These are phyloP conservation scores for Mortierella antarctica DNA, from an alignment of 192 early-diverging fungal species.

Conservation along the genomic window DNA sequence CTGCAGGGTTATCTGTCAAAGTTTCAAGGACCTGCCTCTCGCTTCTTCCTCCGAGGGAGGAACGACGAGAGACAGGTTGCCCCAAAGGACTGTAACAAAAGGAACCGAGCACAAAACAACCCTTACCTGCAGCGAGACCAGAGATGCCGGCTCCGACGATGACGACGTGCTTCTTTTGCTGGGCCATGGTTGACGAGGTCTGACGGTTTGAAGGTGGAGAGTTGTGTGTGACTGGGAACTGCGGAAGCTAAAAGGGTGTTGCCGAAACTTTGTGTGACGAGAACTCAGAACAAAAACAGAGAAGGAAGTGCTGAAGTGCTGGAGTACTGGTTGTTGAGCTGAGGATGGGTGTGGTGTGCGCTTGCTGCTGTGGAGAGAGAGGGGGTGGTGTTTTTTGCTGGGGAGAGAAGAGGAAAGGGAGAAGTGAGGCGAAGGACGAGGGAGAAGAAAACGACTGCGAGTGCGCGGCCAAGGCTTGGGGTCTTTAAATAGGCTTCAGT, in stretches of 20 bases:
- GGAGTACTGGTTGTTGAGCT: neutral
- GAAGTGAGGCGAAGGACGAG: conserved; percentile 6
- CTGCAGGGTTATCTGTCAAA: too few species aligned
- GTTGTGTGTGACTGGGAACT: neutral
- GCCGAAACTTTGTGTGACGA: neutral
- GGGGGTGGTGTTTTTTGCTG: neutral
- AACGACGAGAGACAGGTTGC: neutral
- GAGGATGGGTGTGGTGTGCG: neutral
- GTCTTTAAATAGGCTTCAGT: conserved; percentile 17
- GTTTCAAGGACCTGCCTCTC: too few species aligned
- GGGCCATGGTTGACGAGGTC: conserved; percentile 10
- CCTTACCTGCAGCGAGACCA: conserved; percentile 52
- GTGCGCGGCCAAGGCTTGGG: neutral
- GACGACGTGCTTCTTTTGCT: conserved; percentile 36
- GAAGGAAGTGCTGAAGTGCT: neutral
- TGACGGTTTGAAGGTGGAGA: neutral
- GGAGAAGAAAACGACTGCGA: neutral
- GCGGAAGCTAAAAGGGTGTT: neutral
- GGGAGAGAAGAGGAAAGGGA: neutral
- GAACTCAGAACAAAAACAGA: neutral
- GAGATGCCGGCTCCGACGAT: conserved; percentile 56
- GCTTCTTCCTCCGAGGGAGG: neutral
- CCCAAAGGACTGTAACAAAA: neutral
- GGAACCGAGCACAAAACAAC: neutral
- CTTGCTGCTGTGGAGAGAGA: neutral